Percentiles rank a stretch among this genome's conserved stretches.
phyloP scores from a whole-genome alignment of 176 grass and related monocot species.

The Cenchrus americanus region DNA sequence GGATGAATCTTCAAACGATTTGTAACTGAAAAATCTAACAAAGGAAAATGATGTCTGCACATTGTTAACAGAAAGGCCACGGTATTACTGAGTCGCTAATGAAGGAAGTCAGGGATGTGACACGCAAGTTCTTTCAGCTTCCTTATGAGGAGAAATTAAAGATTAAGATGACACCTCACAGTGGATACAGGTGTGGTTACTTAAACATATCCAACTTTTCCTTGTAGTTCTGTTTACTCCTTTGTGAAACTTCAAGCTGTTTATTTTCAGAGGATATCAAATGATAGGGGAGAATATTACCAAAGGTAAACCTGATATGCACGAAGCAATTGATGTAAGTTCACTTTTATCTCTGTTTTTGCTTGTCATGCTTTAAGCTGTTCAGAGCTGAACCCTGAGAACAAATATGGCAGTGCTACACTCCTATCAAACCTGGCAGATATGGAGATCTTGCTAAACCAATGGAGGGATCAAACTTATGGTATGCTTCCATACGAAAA shows the following conservation, averaged over 20 bases:
- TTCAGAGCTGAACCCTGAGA: slow-evolving; percentile 11
- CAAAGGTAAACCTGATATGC: slow-evolving; percentile 93
- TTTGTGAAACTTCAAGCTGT: not conserved
- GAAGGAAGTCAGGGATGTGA: slow-evolving; percentile 73
- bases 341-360: slow-evolving; percentile 25
- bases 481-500: slow-evolving; percentile 58
- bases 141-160: slow-evolving; percentile 84
- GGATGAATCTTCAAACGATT: not conserved
- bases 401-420: slow-evolving; percentile 65
- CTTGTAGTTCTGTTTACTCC: not conserved
- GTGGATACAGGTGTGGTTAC: slow-evolving; percentile 70
- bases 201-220: not conserved
- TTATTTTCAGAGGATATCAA: slow-evolving; percentile 77
- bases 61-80: slow-evolving; percentile 76
- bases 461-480: slow-evolving; percentile 84
- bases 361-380: slow-evolving; percentile 6
- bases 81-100: slow-evolving; percentile 71
- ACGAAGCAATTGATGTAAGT: slow-evolving; percentile 98
- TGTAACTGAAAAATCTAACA: not conserved
- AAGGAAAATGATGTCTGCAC: not conserved
- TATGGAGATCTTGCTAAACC: slow-evolving; percentile 80
- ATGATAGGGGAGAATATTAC: slow-evolving; percentile 84
- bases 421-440: slow-evolving; percentile 61
- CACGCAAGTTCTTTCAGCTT: slow-evolving; percentile 72
- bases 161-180: slow-evolving; percentile 82